Base-by-base conservation (phyloP, 1,284 basidiomycete genomes). In the Ganoderma sinense region DNA sequence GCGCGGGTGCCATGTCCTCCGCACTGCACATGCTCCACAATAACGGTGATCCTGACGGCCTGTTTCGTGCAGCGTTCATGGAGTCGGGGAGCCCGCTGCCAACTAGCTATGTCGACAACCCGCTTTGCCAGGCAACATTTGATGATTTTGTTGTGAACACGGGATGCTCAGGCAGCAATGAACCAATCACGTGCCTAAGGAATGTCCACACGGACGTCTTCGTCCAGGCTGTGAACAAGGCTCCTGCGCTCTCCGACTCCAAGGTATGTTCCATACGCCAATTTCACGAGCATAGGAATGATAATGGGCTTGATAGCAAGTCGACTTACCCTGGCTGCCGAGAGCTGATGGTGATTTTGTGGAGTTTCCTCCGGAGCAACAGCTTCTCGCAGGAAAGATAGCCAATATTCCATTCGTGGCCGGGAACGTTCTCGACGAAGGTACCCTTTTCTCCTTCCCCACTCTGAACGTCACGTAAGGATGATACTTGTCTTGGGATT, bases 171-270 rank as follows among this genome's bases (percentile, higher is more conserved):
- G 72, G 70, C 4, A 65, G 79, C 0, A 59, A 63, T 0, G 81
- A 86, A 68, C 82, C 83, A 0, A 75, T 87, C 53, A 63, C 80
- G 39, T 87, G 86, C 64, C 78, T 87, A 60, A 80, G 84, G 10
- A 68, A 68, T 16, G 80, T 80, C 0, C 78, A 80, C 1, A 78
- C 76, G 39, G 75, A 74, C 0, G 73, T 64, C 43, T 68, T 84
- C 39, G 77, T 78, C 70, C 74, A 69, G 8, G 81, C 82, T 1
- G 76, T 83, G 33, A 75, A 81, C 62, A 58, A 71, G n/a, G 72
- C 77, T 10, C 80, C 81, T 1, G 70, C 71, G 20, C 70, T 80
- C 11, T 72, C 77, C 26, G 69, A 71, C 13, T 81, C 76, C 48
- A 72, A 77, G 72, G 79, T 80, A 36, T 4, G 67, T n/a, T 20